These are phyloP conservation scores for Tagetes erecta DNA, from an alignment of 129 eudicot species.

Conservation along the genomic window DNA sequence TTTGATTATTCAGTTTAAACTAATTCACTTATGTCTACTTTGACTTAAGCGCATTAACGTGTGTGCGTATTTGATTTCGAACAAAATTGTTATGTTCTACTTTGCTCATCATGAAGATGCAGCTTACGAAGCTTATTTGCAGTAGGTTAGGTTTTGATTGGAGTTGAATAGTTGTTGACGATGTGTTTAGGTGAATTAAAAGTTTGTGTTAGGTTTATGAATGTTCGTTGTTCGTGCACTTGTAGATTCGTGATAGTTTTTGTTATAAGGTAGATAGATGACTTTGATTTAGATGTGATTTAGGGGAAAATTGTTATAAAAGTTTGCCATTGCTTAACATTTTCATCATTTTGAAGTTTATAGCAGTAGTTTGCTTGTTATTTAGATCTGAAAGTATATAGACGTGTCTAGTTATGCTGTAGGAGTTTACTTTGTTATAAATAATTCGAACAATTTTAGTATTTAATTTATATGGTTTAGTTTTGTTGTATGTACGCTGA, in stretches of 20 bases:
- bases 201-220: conserved; percentile 7
- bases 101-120: conserved; percentile 1
- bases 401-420: background rate
- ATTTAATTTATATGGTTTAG: background rate
- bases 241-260: conserved; percentile 14
- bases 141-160: conserved; percentile 9
- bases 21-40: background rate
- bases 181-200: background rate
- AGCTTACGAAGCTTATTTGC: background rate
- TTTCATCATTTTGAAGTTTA: conserved; percentile 9
- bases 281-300: background rate
- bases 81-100: background rate
- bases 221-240: background rate
- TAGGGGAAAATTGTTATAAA: conserved; percentile 15
- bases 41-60: background rate
- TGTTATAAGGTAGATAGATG: background rate
- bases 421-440: background rate
- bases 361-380: background rate
- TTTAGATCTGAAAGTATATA: conserved; percentile 11
- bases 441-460: background rate
- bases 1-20: conserved; percentile 6
- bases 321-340: background rate
- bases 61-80: background rate
- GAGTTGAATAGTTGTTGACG: background rate
- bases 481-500: background rate